phyloP scores from a whole-genome alignment of 768 basidiomycete genomes.

The Mycena haematopus region DNA sequence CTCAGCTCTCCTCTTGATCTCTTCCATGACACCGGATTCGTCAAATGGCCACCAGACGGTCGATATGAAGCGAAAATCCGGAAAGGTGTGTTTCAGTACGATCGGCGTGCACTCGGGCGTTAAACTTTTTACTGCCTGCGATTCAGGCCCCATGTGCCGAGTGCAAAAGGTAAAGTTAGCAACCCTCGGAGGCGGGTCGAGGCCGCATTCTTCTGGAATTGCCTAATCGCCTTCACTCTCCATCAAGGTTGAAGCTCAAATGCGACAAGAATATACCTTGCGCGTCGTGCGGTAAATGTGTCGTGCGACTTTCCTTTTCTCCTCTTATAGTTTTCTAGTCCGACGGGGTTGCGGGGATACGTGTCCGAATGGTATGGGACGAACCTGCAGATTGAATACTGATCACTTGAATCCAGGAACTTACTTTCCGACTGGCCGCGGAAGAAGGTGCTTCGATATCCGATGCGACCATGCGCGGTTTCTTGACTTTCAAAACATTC shows the following conservation, averaged over 20 bases:
- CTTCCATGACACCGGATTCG: not conserved
- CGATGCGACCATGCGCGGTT: not conserved
- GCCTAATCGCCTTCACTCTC: not conserved
- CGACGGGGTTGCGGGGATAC: conserved; percentile 14
- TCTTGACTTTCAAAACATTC: not conserved
- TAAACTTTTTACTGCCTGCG: no score
- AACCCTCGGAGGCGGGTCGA: no score
- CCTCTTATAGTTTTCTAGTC: not conserved
- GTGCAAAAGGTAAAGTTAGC: no score
- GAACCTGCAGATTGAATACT: no score
- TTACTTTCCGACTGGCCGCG: conserved; percentile 17
- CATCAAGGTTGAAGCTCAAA: conserved; percentile 18
- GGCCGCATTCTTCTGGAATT: not conserved
- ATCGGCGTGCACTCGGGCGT: no score
- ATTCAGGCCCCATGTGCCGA: not conserved
- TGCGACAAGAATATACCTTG: conserved; percentile 19
- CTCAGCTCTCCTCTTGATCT: no score
- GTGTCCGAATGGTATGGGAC: conserved; percentile 8
- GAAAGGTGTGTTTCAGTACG: no score
- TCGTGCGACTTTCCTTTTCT: no score
- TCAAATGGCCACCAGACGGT: no score
- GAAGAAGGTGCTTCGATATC: not conserved
- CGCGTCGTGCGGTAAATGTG: conserved; percentile 12
- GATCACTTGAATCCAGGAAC: not conserved
- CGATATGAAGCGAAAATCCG: no score